These are phyloP conservation scores for Grigorovia transvaalensis DNA, from an alignment of 805 yeast species.

Conservation along the genomic window DNA sequence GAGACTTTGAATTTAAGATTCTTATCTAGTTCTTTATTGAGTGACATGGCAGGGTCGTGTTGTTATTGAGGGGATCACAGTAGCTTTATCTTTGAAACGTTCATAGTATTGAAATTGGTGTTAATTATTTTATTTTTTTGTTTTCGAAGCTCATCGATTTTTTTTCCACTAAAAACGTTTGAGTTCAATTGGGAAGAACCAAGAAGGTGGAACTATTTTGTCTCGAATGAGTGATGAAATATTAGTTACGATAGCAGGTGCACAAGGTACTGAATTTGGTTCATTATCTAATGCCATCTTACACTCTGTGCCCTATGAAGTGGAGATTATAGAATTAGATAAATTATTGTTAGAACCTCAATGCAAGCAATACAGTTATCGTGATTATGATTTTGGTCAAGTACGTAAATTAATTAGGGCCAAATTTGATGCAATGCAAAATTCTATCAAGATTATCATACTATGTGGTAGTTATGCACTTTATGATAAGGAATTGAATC, in stretches of 20 bases:
- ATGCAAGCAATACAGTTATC: background rate
- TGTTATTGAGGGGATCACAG: background rate
- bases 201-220: background rate
- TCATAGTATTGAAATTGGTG: too few species aligned
- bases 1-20: slow-evolving; percentile 53
- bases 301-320: background rate
- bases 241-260: slow-evolving; percentile 10
- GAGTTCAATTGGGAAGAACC: slow-evolving; percentile 1
- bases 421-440: background rate
- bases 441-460: slow-evolving; percentile 29
- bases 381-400: background rate
- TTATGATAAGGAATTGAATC: slow-evolving; percentile 47
- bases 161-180: background rate
- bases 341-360: background rate
- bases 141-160: background rate
- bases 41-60: slow-evolving; percentile 33
- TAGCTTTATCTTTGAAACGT: too few species aligned
- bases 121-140: background rate
- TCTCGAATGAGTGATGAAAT: slow-evolving; percentile 10
- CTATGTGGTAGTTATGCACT: slow-evolving; percentile 77
- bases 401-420: background rate
- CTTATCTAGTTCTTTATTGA: slow-evolving; percentile 50
- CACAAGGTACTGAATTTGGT: background rate
- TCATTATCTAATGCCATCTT: background rate
- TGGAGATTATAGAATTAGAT: background rate